Base-by-base conservation (phyloP, 352 stramenopile species). In the Globisporangium spiculum region DNA sequence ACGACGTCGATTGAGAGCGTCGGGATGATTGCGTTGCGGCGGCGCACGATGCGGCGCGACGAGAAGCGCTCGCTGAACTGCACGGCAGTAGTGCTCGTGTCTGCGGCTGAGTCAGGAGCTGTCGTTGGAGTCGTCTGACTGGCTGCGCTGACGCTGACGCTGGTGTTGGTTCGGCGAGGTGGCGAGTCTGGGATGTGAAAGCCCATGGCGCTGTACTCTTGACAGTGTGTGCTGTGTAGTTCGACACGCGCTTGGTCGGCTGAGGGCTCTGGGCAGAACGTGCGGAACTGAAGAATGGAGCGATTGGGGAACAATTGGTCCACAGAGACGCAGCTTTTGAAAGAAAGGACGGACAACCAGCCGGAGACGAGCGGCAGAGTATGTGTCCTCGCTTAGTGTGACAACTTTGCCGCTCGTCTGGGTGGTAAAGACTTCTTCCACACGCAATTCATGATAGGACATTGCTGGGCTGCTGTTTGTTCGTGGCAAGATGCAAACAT, bases 101-200 rank as follows among this genome's bases (percentile, higher is more conserved):
- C 16, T 27, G 24, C 32, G 5, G 8, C 26, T 60, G 18, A 9
- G 14, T 38, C 36, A 5, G 10, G 22, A 8, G 18, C 36, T 8
- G 22, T 7, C 2, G 20, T 12, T 14, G 27, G 32, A 12, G 34
- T 44, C 8, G 68, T 60, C 20, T 68, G 71, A 70, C 66, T 75
- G 46, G n/a, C 52, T 26, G 38, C 73, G 73, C 30, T 71, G 41
- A 55, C 71, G 60, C 41, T 71, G 65, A 2, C 8, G 54, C 16
- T 38, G 3, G 14, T 44, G 32, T 10, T 38, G 27, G 30, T 0
- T 22, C 30, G 58, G 55, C 38, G 65, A 14, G 63, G 72, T 1
- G 81, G 75, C 7, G 81, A 89, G 63, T 90, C 75, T 30, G 80
- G 84, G 68, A 90, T 89, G 72, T 83, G 82, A 75, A 83, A 88